phyloP scores from a whole-genome alignment of 2,329 filamentous ascomycete species.

The Alternaria sp. region DNA sequence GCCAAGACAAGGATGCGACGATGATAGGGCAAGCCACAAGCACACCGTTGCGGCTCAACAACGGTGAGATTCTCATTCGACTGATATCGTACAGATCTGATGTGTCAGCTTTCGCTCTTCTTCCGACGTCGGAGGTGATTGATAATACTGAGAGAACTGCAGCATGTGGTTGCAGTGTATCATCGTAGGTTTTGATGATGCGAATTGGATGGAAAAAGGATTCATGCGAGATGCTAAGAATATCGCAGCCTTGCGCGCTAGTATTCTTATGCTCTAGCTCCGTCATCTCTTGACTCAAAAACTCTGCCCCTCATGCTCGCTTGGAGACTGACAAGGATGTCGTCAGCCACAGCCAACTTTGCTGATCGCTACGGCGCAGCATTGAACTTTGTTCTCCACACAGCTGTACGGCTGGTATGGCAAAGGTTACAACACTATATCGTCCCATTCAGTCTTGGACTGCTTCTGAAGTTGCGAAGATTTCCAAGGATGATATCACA shows the following conservation, averaged over 20 bases:
- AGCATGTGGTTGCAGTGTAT: not conserved
- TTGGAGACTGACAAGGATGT: conserved; percentile 4
- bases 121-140: not conserved
- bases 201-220: not conserved
- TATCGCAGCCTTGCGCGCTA: conserved; percentile 3
- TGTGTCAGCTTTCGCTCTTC: conserved; percentile 1
- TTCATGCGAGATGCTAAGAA: conserved; percentile 5
- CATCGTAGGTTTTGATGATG: not conserved
- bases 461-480: not conserved
- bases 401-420: not conserved
- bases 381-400: not conserved
- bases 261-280: not conserved
- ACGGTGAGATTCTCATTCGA: conserved; percentile 11
- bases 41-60: conserved; percentile 16
- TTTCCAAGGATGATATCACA: not conserved
- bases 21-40: conserved; percentile 6
- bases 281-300: not conserved
- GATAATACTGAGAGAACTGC: not conserved
- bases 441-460: not conserved
- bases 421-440: not conserved
- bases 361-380: conserved; percentile 2
- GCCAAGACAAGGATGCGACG: conserved; percentile 1
- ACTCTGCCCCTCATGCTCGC: conserved; percentile 18
- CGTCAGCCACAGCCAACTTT: not conserved
- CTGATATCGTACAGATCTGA: conserved; percentile 1